Conservation (phyloP, 805 yeast genomes). For the Sugiyamaella smithiae region DNA sequence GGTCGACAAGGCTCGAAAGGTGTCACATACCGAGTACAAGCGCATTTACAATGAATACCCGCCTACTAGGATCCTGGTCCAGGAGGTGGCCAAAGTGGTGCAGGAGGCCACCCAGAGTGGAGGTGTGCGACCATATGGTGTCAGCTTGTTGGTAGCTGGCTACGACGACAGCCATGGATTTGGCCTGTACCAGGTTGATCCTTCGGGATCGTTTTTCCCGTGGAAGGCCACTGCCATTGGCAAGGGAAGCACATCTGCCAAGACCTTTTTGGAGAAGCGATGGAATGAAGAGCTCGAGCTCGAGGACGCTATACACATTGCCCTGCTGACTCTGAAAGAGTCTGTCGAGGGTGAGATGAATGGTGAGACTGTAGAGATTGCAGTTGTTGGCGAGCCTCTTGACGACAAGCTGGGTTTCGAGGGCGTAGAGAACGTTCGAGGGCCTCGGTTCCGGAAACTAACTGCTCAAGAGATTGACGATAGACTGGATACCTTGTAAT, state of each 20-base stretch:
- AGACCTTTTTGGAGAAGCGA: constrained; percentile 94
- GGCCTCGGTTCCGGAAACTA: constrained; percentile 87
- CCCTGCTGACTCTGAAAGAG: constrained; percentile 89
- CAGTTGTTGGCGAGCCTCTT: constrained; percentile 79
- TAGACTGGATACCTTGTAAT: constrained; percentile 82
- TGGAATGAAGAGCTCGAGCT: constrained; percentile 97
- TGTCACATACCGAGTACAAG: constrained; percentile 89
- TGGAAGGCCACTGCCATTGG: constrained; percentile 99
- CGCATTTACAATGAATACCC: constrained; percentile 95
- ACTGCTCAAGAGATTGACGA: constrained; percentile 92
- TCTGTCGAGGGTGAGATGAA: constrained; percentile 97
- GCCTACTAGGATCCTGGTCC: constrained; percentile 89
- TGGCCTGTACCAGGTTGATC: constrained; percentile 94
- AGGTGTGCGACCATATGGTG: constrained; percentile 99
- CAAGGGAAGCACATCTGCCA: constrained; percentile 92
- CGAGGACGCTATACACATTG: constrained; percentile 97
- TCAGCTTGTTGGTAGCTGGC: constrained; percentile 90
- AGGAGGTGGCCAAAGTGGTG: constrained; percentile 93
- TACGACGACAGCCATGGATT: constrained; percentile 74
- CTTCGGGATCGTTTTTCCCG: constrained; percentile 95
- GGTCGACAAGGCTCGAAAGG: constrained; percentile 89
- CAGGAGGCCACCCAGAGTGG: constrained; percentile 99
- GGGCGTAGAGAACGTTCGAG: constrained; percentile 72
- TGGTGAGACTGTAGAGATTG: constrained; percentile 93
- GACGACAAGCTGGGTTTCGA: constrained; percentile 78